Evolutionary conservation across 306 rosid genomes (phyloP), one percentile per base, ranked within the genome.

Genomic region (Prinsepia uniflora): DNA sequence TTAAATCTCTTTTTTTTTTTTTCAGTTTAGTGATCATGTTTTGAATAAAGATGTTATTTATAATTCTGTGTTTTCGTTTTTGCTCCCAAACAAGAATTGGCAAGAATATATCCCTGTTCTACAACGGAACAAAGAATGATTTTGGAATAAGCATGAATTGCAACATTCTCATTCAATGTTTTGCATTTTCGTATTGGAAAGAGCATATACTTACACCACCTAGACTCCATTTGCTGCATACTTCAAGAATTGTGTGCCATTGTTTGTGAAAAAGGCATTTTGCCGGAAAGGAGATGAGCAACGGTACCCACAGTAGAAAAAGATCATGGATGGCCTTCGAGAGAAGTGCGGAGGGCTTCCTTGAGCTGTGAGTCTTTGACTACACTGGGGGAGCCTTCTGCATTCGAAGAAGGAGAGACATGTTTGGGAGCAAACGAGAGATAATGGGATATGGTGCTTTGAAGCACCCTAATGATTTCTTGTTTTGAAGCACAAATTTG

Each of bases 361-460:
- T 36, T 22, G 79, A 65, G 82, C 80, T 0, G 15, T 78, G 42
- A n/a, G n/a, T n/a, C n/a, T n/a, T n/a, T n/a, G n/a, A 81, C 76
- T 24, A 81, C 84, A 13, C 11, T 84, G 4, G 84, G 84, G 76
- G 1, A 68, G 74, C 67, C 20, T 68, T 20, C 74, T 75, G 5
- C 48, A n/a, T n/a, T 49, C 15, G 30, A 24, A 24, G 14, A 50
- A 59, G 17, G 69, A 49, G 13, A 67, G 20, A 20, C 15, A 24
- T 14, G 69, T 12, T 19, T 75, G 79, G 74, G 58, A 18, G 6
- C 6, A 47, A 10, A 44, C 59, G 7, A 68, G 70, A 68, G 84
- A 81, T 17, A 76, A 39, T 36, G 85, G 72, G 19, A 84, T 78
- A 45, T 84, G 85, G 81, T 12, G 80, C 74, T 3, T 36, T 84